Conservation (phyloP, 1,139 yeast genomes). For the Yamadazyma mexicana region DNA sequence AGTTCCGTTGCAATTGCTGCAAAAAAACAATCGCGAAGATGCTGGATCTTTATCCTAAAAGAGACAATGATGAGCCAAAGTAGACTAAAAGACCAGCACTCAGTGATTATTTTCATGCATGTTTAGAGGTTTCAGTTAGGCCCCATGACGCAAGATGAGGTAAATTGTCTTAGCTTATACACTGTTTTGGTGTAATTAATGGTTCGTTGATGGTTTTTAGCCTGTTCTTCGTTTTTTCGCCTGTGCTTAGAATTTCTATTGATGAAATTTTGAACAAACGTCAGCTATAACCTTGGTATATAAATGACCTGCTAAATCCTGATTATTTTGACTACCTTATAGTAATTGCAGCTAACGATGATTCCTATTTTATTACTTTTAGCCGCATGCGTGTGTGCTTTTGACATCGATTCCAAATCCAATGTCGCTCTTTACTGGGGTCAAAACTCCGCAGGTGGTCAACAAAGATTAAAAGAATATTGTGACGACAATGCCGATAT, state of each 20-base stretch:
- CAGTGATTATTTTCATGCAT: background rate
- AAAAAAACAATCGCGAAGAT: conserved; percentile 10
- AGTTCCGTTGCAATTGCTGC: conserved; percentile 10
- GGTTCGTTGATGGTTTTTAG: background rate
- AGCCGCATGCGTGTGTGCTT: conserved; percentile 24
- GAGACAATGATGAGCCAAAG: background rate
- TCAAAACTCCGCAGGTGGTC: conserved; percentile 66
- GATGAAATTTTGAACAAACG: too few relatives aligned
- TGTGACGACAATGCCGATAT: conserved; percentile 76
- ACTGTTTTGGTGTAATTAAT: too few relatives aligned
- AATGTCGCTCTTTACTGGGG: conserved; percentile 92
- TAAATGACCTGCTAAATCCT: too few relatives aligned
- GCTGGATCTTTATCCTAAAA: conserved; percentile 9
- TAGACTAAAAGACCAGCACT: conserved; percentile 6
- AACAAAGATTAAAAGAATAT: conserved; percentile 61
- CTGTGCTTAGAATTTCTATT: too few relatives aligned
- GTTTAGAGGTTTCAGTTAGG: background rate
- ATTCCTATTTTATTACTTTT: conserved; percentile 5
- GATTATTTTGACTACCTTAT: too few relatives aligned
- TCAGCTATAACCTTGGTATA: too few relatives aligned
- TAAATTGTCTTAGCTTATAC: background rate
- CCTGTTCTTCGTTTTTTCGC: background rate
- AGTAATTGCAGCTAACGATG: background rate
- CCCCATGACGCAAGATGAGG: conserved; percentile 2
- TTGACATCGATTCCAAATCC: conserved; percentile 45